Conservation (phyloP, 108 stramenopile genomes). For the Pseudonitzschia delicatissima region DNA sequence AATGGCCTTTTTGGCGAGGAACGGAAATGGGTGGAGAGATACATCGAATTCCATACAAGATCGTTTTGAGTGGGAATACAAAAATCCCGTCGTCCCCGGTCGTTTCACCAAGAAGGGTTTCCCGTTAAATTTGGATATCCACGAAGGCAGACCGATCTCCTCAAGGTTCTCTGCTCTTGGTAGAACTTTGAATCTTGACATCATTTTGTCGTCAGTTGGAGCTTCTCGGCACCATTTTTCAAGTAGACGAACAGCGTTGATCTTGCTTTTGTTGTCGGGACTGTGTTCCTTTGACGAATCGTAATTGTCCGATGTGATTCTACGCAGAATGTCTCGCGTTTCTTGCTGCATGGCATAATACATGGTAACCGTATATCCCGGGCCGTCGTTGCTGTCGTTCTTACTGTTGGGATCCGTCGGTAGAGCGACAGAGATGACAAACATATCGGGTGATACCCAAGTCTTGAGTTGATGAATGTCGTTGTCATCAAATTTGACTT, state of each 20-base stretch:
- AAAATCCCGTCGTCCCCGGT: conserved; percentile 68
- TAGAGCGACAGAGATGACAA: conserved; percentile 59
- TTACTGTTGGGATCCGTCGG: conserved; percentile 71
- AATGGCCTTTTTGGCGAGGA: conserved; percentile 74
- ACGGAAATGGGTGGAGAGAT: conserved; percentile 79
- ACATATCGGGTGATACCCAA: conserved; percentile 78
- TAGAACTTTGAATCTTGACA: conserved; percentile 75
- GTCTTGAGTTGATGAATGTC: conserved; percentile 31
- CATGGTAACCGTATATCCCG: conserved; percentile 64
- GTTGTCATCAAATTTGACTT: conserved; percentile 39
- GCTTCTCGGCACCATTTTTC: conserved; percentile 75
- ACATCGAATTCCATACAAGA: conserved; percentile 81
- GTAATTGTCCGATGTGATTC: conserved; percentile 70
- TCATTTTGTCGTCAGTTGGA: conserved; percentile 60
- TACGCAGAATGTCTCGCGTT: conserved; percentile 67
- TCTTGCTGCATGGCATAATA: conserved; percentile 77
- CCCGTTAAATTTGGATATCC: conserved; percentile 78
- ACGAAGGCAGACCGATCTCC: conserved; percentile 73
- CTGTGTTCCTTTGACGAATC: conserved; percentile 46
- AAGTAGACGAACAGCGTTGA: conserved; percentile 75
- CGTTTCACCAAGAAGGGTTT: conserved; percentile 85
- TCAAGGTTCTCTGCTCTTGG: conserved; percentile 57
- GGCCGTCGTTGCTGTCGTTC: conserved; percentile 50
- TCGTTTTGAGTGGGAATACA: conserved; percentile 59
- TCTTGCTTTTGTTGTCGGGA: conserved; percentile 39